These are phyloP conservation scores for Nyctanthes arbortristis DNA, from an alignment of 257 asterid genomes.

Conservation along the genomic window DNA sequence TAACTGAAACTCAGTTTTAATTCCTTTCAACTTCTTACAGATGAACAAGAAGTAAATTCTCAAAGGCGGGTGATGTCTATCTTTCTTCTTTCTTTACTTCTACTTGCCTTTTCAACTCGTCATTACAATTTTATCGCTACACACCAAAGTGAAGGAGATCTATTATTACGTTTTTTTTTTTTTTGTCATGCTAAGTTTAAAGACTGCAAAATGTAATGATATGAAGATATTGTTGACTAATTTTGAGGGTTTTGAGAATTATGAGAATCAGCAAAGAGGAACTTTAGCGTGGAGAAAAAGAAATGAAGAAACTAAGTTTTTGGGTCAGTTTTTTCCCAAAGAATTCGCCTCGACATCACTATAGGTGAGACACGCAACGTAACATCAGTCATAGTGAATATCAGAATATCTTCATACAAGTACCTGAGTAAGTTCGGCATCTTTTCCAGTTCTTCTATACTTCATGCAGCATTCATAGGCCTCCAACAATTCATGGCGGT, in stretches of 20 bases:
- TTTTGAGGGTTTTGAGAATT: not conserved
- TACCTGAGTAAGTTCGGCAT: constrained; percentile 99
- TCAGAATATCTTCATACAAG: constrained; percentile 14
- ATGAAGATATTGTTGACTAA: not conserved
- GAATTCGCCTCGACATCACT: not conserved
- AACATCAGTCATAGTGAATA: constrained; percentile 8
- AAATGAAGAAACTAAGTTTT: not conserved
- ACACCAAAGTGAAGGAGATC: not conserved
- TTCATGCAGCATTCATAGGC: constrained; percentile 92
- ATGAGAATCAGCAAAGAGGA: not conserved
- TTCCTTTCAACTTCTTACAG: not conserved
- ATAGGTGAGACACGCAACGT: not conserved
- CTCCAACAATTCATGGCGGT: constrained; percentile 82
- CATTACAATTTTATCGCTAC: not conserved
- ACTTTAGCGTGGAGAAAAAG: not conserved
- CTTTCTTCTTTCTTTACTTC: not conserved
- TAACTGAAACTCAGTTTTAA: not conserved
- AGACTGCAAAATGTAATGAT: not conserved
- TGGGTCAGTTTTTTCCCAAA: not conserved
- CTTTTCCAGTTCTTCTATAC: constrained; percentile 78
- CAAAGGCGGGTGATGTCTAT: not conserved
- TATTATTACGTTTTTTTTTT: not conserved
- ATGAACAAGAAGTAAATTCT: not conserved
- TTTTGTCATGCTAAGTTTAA: too few relatives aligned
- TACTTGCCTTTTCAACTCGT: not conserved